Base-by-base conservation (phyloP, 2,329 filamentous ascomycete species). In the Metarhizium brunneum region DNA sequence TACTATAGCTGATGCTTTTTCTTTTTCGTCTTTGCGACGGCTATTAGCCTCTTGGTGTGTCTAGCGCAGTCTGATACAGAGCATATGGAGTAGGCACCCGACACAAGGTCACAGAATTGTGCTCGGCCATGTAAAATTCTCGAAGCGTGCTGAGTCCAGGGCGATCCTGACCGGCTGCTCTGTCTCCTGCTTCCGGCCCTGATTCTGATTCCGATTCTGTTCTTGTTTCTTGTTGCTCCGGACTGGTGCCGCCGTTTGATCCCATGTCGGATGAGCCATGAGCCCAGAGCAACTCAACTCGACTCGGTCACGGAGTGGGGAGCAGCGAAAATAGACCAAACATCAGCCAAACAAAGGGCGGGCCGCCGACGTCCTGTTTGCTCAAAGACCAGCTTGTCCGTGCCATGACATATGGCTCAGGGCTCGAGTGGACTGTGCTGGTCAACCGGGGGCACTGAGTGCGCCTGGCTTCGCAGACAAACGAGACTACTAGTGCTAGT, bases 21-120 rank as follows among this genome's bases (percentile, higher is more conserved):
- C 50, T 62, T 57, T 49, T 62, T 62, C 55, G 59, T 54, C 14
- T 57, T 35, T 62, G 55, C 57, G 57, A 55, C 53, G 50, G 52
- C 56, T 59, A 54, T 13, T 8, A 16, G 56, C 58, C 49, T 57
- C 51, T 57, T 54, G n/a, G 54, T 59, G 54, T 57, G 42, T 45
- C 42, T 11, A 20, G n/a, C 56, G 58, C 45, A 57, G 49, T 25
- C 25, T 25, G 25, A 25, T 25, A 43, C 53, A 55, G 54, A 56
- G 55, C 56, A 57, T 55, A 54, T 16, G 6, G 42, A 45, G 11
- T 20, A 43, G 2, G 16, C 40, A 43, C 10, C 11, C 10, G 18
- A 16, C 47, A 54, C 58, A 61, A 56, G 54, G 56, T 51, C 43
- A 52, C 38, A 50, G 20, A 43, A 36, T 18, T 54, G 11, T 42